Evolutionary conservation across 169 alveolate species (phyloP), one percentile per base, ranked within the genome.

Genomic region (Eimeria praecox): DNA sequence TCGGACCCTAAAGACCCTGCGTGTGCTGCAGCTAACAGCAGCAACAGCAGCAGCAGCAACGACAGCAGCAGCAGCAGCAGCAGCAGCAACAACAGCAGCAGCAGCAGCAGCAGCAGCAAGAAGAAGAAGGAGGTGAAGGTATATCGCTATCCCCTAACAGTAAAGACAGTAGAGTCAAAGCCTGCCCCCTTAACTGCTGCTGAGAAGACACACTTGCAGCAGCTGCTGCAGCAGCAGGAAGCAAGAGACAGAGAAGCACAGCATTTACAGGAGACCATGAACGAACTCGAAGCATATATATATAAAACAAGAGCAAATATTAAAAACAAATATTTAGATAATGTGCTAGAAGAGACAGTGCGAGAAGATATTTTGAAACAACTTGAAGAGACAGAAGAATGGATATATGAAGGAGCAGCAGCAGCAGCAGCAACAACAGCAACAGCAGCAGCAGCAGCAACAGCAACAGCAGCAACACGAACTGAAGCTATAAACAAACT

Each of bases 331-430:
- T 10, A 38, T 16, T 10, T 88, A 6, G 78, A 27, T 54, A 30
- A n/a, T 10, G 94, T 80, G 38, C 56, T 73, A 14, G 33, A 35
- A 6, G 95, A 46, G 59, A 35, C n/a, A 24, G 3, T 44, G 3
- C 64, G 82, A 59, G 87, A 95, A 56, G 64, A 64, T 33, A 38
- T 78, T 35, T 56, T 85, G 78, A 20, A 91, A 80, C 35, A 46
- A 33, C 66, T 95, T 40, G 38, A 82, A 75, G 77, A 38, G 27
- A 80, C 56, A 24, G 97, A 91, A 46, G 96, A 95, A 54, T 91
- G 95, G 96, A 33, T 95, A 42, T 91, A 91, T 44, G 96, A 66
- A n/a, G 89, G 75, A 30, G 95, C 94, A 14, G 69, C 73, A 54
- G 96, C 92, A 30, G 95, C 77, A 35, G 94, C n/a, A n/a, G n/a